These are phyloP conservation scores for Tanozyma kutaoensis DNA, from an alignment of 805 yeast species.

Conservation along the genomic window DNA sequence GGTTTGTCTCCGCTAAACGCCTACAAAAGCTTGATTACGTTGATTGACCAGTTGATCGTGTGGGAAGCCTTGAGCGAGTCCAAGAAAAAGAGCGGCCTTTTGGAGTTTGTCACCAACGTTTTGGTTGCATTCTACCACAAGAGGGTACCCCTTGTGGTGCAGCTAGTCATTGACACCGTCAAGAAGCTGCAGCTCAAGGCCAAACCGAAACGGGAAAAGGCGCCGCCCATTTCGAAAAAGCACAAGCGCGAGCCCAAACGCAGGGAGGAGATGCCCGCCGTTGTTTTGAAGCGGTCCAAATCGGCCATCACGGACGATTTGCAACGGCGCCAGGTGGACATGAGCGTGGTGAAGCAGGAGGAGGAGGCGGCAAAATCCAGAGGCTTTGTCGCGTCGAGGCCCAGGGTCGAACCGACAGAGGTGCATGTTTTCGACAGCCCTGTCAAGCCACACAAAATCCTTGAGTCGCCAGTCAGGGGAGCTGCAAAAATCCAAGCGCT, in stretches of 20 bases:
- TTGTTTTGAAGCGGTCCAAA: slow-evolving; percentile 23
- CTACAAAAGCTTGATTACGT: no score
- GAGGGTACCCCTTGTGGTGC: slow-evolving; percentile 32
- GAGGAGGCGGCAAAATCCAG: not conserved
- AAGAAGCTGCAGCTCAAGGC: slow-evolving; percentile 25
- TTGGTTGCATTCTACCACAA: slow-evolving; percentile 40
- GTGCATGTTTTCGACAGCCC: no score
- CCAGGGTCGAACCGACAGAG: no score
- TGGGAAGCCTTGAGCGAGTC: no score
- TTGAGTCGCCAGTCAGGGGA: no score
- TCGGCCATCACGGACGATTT: slow-evolving; percentile 25
- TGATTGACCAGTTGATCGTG: no score
- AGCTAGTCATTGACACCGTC: slow-evolving; percentile 31
- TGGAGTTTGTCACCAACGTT: slow-evolving; percentile 38
- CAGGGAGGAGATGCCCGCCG: slow-evolving; percentile 13
- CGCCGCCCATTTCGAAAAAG: not conserved
- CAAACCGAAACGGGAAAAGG: not conserved
- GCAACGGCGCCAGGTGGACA: slow-evolving; percentile 27
- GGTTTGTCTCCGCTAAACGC: no score
- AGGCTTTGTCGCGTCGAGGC: no score
- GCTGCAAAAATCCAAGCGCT: no score
- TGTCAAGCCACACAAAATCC: no score
- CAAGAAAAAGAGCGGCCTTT: slow-evolving; percentile 6
- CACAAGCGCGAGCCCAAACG: slow-evolving; percentile 4
- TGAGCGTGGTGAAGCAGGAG: slow-evolving; percentile 8